These are phyloP conservation scores for Themeda triandra DNA, from an alignment of 176 grass and related monocot species.

Conservation along the genomic window DNA sequence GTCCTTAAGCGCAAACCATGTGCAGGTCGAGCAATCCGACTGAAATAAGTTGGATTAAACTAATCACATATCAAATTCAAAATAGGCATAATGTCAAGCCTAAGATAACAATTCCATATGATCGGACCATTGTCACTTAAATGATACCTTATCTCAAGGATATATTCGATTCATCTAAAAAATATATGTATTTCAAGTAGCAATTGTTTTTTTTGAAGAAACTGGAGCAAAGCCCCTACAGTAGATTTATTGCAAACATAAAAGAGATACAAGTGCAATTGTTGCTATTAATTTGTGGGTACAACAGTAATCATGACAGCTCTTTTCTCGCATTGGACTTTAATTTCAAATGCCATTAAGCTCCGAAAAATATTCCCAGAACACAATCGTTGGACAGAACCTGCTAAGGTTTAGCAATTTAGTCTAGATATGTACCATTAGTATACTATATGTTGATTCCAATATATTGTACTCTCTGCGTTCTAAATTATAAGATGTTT, in stretches of 20 bases:
- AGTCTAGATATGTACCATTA: no score
- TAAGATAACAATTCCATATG: background rate
- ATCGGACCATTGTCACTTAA: background rate
- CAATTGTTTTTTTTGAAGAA: no score
- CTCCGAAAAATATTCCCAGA: background rate
- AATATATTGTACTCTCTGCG: no score
- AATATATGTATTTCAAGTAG: background rate
- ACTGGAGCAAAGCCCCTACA: no score
- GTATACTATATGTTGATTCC: no score
- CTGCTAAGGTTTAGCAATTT: background rate
- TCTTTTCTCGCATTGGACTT: background rate
- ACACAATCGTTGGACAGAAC: background rate
- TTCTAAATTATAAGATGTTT: no score
- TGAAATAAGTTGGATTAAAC: background rate
- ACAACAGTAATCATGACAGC: background rate
- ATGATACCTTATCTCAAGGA: background rate
- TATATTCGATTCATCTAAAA: background rate
- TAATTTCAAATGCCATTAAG: background rate
- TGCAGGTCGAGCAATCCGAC: background rate
- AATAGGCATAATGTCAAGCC: background rate
- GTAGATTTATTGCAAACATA: no score
- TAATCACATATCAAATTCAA: background rate
- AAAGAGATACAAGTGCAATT: no score
- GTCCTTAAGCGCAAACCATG: background rate
- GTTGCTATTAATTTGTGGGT: background rate